Base-by-base conservation (phyloP, 1,139 yeast genomes). In the Candida sojae region DNA sequence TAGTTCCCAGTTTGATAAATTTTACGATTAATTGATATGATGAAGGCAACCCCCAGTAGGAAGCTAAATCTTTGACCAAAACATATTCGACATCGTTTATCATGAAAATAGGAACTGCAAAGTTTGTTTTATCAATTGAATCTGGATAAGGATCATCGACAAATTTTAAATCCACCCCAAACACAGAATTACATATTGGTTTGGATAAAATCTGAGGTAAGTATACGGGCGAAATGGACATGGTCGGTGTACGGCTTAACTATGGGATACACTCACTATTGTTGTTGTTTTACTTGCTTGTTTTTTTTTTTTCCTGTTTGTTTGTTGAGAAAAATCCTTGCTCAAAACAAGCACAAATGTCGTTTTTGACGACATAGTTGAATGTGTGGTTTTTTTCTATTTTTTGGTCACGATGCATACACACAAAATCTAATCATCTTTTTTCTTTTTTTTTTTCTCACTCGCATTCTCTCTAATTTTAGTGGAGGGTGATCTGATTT, bases 11-110 rank as follows among this genome's bases (percentile, higher is more conserved):
- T 48, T 66, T 68, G 1, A 68, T 49, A 2, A 75, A 39, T 48
- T 59, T 60, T 12, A 56, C 53, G 12, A 75, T 63, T 17, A 75
- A 53, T 52, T 75, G 80, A 51, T 74, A 74, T 5, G 79, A 70
- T 2, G 79, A 74, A 1, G 79, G 78, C 49, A 60, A 75, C 48
- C 68, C 70, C 73, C 77, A 74, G 3, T 65, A 48, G n/a, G 35
- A 38, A 4, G 75, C 68, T 48, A 75, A 57, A 49, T 72, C 67
- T 45, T 66, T 65, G 3, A 70, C 45, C 39, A 75, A 59, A 2
- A 70, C 71, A 43, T 58, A 61, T 30, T 61, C 48, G 5, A 45
- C 43, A 12, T 45, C 46, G 23, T 51, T 42, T 11, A 44, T 23
- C 5, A 9, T 40, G 34, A 55, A 53, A 1, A 46, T 21, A 1